Evolutionary conservation across 768 basidiomycete genomes (phyloP).

Genomic region (Termitomyces sp.): DNA sequence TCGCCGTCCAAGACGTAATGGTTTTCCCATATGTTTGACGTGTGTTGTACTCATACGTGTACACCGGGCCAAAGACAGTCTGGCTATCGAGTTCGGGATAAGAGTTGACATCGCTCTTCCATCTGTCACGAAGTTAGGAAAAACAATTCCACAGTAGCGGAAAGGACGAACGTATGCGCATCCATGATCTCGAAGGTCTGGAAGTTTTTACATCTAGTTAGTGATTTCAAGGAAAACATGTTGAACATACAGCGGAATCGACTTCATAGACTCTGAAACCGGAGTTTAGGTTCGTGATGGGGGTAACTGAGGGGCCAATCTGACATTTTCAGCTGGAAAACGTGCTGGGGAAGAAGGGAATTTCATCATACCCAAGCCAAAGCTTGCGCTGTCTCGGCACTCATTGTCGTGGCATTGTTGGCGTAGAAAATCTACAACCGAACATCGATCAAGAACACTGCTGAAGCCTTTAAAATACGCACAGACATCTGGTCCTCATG

Average conservation of each 20-base stretch:
- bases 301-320: conserved; percentile 72
- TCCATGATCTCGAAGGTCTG: conserved; percentile 80
- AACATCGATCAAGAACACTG: neutral
- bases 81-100: conserved; percentile 62
- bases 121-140: conserved; percentile 39
- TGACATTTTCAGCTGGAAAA: conserved; percentile 23
- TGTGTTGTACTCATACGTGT: conserved; percentile 65
- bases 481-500: conserved; percentile 75
- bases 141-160: neutral
- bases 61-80: conserved; percentile 57
- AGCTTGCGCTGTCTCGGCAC: conserved; percentile 52
- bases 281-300: conserved; percentile 68
- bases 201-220: neutral
- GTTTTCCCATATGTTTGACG: conserved; percentile 62
- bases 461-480: conserved; percentile 12
- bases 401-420: conserved; percentile 66
- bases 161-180: conserved; percentile 63
- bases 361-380: conserved; percentile 36
- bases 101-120: conserved; percentile 59
- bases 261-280: conserved; percentile 76
- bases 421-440: conserved; percentile 60
- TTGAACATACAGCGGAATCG: conserved; percentile 55
- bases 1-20: conserved; percentile 55
- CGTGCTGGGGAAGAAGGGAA: neutral
- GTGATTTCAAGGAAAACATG: neutral